These are phyloP conservation scores for Phytophthora colocasiae DNA, from an alignment of 352 stramenopile species.

Conservation along the genomic window DNA sequence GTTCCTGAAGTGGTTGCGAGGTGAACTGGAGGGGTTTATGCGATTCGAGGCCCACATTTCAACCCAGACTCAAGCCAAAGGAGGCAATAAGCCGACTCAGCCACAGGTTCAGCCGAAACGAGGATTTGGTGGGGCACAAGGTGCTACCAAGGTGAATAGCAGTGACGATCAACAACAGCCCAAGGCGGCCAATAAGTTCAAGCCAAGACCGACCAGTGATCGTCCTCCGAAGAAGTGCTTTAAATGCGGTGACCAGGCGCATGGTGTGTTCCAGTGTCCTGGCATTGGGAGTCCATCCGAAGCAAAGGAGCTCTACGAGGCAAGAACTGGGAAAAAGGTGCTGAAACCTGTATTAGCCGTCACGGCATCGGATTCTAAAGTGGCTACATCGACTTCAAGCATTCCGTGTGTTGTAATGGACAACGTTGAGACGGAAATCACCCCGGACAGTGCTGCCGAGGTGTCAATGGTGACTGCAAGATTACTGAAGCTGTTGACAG, in stretches of 20 bases:
- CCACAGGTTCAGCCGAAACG: neutral
- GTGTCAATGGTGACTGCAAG: conserved; percentile 20
- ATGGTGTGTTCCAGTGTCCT: conserved; percentile 17
- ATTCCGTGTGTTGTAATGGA: conserved; percentile 20
- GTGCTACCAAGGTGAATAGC: neutral
- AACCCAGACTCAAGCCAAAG: no score
- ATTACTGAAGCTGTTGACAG: conserved; percentile 3
- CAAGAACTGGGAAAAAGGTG: neutral
- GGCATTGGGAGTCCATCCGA: conserved; percentile 4
- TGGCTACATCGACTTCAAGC: neutral
- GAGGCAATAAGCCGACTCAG: neutral
- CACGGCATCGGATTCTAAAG: conserved; percentile 10
- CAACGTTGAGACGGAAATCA: conserved; percentile 1
- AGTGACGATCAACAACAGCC: neutral
- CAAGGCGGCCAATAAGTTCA: neutral
- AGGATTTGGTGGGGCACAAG: neutral
- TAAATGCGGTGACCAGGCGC: neutral
- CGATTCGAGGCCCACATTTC: neutral
- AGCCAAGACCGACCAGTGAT: neutral
- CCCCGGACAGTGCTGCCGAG: conserved; percentile 12
- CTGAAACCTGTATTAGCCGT: neutral
- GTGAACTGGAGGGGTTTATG: no score
- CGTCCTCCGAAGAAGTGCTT: conserved; percentile 8
- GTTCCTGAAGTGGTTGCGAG: neutral
- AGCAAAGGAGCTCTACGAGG: conserved; percentile 15